Evolutionary conservation across 176 grass and related monocot species (phyloP).

Genomic region (Oryza glaberrima): DNA sequence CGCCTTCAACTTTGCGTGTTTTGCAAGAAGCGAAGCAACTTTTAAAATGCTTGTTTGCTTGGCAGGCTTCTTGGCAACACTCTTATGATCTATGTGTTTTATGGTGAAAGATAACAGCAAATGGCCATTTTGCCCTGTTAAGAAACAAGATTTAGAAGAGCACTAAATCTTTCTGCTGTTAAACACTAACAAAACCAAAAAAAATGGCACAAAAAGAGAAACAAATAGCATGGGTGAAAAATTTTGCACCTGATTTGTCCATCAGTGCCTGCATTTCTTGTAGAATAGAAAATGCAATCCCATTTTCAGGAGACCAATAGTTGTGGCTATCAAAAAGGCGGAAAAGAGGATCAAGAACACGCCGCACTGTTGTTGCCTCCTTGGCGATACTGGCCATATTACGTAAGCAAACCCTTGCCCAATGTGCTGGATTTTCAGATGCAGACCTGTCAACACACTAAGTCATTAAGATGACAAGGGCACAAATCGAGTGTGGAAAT

Average conservation of each 20-base stretch:
- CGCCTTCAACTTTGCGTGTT: conserved; percentile 66
- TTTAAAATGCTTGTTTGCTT: conserved; percentile 86
- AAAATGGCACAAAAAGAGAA: conserved; percentile 19
- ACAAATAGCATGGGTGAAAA: conserved; percentile 50
- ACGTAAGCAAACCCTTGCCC: conserved; percentile 84
- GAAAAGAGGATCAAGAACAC: conserved; percentile 87
- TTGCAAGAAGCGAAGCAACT: conserved; percentile 79
- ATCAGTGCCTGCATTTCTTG: conserved; percentile 84
- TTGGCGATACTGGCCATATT: conserved; percentile 94
- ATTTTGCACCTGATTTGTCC: conserved; percentile 76
- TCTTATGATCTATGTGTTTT: conserved; percentile 91
- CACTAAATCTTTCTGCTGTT: conserved; percentile 20
- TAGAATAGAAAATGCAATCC: conserved; percentile 83
- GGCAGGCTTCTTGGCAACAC: conserved; percentile 65
- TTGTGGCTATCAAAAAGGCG: conserved; percentile 76
- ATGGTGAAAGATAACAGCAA: conserved; percentile 86
- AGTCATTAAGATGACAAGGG: conserved; percentile 31
- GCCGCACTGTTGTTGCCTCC: conserved; percentile 82
- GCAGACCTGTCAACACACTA: conserved; percentile 57
- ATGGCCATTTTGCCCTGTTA: conserved; percentile 72
- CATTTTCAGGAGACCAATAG: conserved; percentile 84
- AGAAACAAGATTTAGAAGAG: conserved; percentile 26
- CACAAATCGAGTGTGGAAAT: conserved; percentile 22
- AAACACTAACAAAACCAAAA: not conserved
- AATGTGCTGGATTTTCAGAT: conserved; percentile 72